A percentile compares a stretch with the other conserved stretches of the same genome.
phyloP scores from a whole-genome alignment of 2,329 filamentous ascomycete species.

The Clonostachys sp. region DNA sequence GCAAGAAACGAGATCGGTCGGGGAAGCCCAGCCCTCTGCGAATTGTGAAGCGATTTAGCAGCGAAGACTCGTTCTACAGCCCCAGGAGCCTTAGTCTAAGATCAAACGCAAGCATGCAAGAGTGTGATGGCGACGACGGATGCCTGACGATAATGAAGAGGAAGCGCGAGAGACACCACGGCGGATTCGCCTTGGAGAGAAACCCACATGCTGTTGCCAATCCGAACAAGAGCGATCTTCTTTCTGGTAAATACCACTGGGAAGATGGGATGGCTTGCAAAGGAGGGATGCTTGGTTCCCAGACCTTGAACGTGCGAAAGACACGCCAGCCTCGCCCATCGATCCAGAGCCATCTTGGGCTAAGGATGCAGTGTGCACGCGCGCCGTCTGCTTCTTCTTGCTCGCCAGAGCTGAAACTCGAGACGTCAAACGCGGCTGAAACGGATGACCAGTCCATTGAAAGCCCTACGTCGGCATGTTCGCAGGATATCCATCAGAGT shows the following conservation, averaged over 20 bases:
- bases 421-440: no score
- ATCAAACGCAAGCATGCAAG: constrained; percentile 17
- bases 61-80: neutral
- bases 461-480: no score
- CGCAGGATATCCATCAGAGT: no score
- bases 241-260: neutral
- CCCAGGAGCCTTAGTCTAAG: constrained; percentile 9
- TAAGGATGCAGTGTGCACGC: no score
- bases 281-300: neutral
- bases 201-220: neutral
- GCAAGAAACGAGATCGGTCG: constrained; percentile 5
- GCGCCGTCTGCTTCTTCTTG: no score
- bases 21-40: constrained; percentile 38
- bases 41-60: constrained; percentile 35
- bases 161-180: constrained; percentile 9
- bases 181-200: neutral
- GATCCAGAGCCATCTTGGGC: neutral
- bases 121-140: constrained; percentile 7
- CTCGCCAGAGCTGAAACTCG: no score
- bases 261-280: neutral
- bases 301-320: constrained; percentile 2
- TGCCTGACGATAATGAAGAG: constrained; percentile 28
- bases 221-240: neutral
- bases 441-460: no score
- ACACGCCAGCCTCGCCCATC: neutral